Base-by-base conservation (phyloP, 139 green algal species). In the Picochlorum sp. region DNA sequence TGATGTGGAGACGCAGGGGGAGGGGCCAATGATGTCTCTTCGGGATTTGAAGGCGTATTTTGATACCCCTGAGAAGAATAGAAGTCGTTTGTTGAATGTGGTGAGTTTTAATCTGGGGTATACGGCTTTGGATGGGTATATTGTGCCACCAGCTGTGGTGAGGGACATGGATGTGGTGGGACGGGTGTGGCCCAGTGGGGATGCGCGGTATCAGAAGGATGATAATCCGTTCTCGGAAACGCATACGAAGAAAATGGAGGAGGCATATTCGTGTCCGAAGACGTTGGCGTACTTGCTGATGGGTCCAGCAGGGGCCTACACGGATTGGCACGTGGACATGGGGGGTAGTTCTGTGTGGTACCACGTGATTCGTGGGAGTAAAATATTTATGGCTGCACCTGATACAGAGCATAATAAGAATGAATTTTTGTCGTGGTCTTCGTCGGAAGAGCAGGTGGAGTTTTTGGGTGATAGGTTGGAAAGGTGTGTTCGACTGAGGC, bases 281-380 rank as follows among this genome's bases (percentile, higher is more conserved):
- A 83, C 74, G 23, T 67, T 81, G 59, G 63, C 83, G 37, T 85
- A 85, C 21, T 67, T 47, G 1, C 70, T 86, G 16, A 63, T 85
- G 51, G 72, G 71, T 15, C 74, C 76, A 2, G 49, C 30, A 8
- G 78, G 75, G 3, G 54, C 51, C 11, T 81, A 77, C 66, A 86
- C 80, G 1, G 80, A 86, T 62, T 86, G 68, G 51, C 80, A 86
- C 49, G 54, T 85, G 18, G 80, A 86, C 64, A 82, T 85, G 69
- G 80, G 79, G 4, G 80, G 78, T 20, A 69, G 32, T 49, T 65
- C 34, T 21, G 78, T 85, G 16, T 86, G 80, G 80, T 86, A 86
- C 68, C 75, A 85, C 57, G 61, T 86, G 11, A 18, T 86, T 11
- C 62, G 14, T 2, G 80, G 80, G 1, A 21, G 68, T 45, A 86